Conservation (phyloP, 345 rosid genomes). For the Jatropha curcas region DNA sequence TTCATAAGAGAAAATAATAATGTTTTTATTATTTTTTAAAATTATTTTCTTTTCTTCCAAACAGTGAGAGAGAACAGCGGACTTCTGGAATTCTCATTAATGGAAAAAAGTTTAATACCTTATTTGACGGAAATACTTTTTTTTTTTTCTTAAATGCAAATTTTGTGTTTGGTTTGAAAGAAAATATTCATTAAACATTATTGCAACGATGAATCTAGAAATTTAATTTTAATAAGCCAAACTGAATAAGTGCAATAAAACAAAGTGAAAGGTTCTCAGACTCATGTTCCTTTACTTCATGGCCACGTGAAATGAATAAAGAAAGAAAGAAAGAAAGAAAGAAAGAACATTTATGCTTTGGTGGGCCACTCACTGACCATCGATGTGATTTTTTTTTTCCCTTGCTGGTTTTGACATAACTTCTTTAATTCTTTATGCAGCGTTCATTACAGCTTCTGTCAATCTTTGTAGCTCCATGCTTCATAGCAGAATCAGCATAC, state of each 20-base stretch:
- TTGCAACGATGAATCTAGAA: no score
- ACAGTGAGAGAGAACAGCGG: no score
- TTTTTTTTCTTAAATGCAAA: no score
- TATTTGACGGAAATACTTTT: no score
- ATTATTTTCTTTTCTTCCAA: no score
- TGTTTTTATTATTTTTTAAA: no score
- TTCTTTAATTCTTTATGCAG: constrained; percentile 43
- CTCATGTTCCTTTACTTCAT: not conserved
- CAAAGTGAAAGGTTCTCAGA: not conserved
- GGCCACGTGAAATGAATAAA: not conserved
- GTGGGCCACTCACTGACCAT: constrained; percentile 2
- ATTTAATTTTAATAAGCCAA: not conserved
- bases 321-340: no score
- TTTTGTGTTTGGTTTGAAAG: not conserved
- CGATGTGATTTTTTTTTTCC: no score
- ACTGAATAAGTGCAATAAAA: not conserved
- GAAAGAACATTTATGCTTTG: not conserved
- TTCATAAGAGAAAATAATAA: no score
- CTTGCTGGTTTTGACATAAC: not conserved
- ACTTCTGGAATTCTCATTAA: no score
- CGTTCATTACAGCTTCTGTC: constrained; percentile 72
- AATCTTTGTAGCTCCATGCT: constrained; percentile 75
- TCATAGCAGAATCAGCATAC: constrained; percentile 69
- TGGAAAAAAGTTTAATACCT: no score
- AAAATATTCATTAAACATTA: not conserved